Base-by-base conservation (phyloP, 202 grass and related monocot species). In the Zizania palustris region DNA sequence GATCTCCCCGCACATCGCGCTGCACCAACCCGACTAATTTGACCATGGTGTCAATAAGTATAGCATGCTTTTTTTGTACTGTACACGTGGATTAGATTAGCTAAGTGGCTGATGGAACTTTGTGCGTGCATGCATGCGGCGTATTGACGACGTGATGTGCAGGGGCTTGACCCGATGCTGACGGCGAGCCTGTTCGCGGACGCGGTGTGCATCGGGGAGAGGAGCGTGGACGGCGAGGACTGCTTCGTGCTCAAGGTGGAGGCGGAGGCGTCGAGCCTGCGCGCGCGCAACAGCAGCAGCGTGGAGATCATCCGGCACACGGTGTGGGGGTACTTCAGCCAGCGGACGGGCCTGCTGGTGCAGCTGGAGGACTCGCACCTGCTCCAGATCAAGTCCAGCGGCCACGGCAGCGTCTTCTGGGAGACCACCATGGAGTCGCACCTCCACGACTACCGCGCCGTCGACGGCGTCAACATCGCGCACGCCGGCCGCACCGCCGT, bases 321-420 rank as follows among this genome's bases (percentile, higher is more conserved):
- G 0, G 87, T 98, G 46, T 98, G 95, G 95, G 95, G 95, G 0
- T 98, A 94, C 89, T 98, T 98, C 89, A 94, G 95, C 87, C 91
- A 98, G 70, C 91, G 95, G 11, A 92, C 91, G 0, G 95, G 95
- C 6, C 82, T 98, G 22, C 89, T 98, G 18, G 82, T 92, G 75
- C 91, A 98, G 87, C 91, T 98, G 0, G 95, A 98, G 81, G 95
- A 98, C 85, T 98, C 95, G 8, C 95, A 98, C 85, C 87, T 98
- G 67, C 87, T 98, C 3, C 89, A 90, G 67, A 98, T 98, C 87
- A 88, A 58, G 73, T 90, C 90, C 51, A 60, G 49, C 64, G 80
- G 58, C 20, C 40, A 16, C 36, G 41, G 90, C 45, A 90, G 83
- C 73, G 91, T 98, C 55, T 98, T 92, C 83, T 98, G 95, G 95